Conservation (phyloP, 139 green algal genomes). For the Yamagishiella unicocca region DNA sequence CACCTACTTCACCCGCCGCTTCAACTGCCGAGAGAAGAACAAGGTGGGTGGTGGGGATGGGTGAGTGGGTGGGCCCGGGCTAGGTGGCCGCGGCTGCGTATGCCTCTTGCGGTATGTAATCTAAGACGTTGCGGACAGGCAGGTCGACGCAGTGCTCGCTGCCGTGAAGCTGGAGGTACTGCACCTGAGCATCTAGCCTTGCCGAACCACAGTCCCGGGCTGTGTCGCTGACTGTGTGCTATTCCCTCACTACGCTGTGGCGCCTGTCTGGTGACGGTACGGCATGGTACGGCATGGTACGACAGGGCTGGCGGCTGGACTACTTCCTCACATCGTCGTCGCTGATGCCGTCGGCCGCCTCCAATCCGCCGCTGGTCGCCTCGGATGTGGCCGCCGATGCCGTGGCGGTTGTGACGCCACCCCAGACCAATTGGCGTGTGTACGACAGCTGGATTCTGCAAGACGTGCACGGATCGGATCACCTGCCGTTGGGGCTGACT, state of each 20-base stretch:
- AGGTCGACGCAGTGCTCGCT: too few species aligned
- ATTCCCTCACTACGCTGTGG: background rate
- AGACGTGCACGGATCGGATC: conserved; percentile 66
- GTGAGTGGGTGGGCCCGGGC: background rate
- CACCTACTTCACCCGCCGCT: conserved; percentile 80
- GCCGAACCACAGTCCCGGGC: background rate
- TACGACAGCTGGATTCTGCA: conserved; percentile 81
- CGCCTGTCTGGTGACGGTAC: too few species aligned
- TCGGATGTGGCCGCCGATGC: too few species aligned
- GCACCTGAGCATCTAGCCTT: background rate
- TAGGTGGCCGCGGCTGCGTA: background rate
- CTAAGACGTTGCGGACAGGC: too few species aligned
- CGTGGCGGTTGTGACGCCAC: too few species aligned
- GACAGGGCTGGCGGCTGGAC: conserved; percentile 82
- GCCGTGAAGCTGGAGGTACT: too few species aligned
- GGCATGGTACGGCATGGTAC: too few species aligned
- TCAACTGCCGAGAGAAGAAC: conserved; percentile 58
- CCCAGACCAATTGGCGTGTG: conserved; percentile 31
- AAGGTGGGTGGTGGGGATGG: conserved; percentile 36
- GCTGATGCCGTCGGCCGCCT: background rate
- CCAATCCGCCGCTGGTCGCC: too few species aligned
- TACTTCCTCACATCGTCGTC: conserved; percentile 72
- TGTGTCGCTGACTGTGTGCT: background rate
- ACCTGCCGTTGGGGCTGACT: conserved; percentile 60
- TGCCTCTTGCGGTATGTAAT: too few species aligned